phyloP scores from a whole-genome alignment of 768 basidiomycete genomes.

The Amanita phalloides region DNA sequence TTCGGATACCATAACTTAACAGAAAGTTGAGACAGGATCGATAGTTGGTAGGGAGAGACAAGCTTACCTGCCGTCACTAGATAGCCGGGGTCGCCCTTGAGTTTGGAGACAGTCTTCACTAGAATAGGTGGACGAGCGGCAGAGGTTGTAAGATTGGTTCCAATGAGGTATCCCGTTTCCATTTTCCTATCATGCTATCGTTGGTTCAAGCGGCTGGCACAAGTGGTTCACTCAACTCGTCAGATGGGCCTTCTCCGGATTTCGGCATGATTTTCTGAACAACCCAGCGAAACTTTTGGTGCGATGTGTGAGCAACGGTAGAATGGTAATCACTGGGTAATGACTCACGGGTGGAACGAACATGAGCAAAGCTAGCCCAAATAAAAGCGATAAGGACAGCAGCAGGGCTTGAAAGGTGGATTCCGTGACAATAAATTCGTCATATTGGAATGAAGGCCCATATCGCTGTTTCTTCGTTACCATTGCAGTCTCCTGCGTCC shows the following conservation, averaged over 20 bases:
- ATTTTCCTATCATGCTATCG: conserved; percentile 29
- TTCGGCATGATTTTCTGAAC: conserved; percentile 37
- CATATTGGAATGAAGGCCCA: conserved; percentile 66
- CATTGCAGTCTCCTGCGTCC: background rate
- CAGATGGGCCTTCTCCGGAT: conserved; percentile 53
- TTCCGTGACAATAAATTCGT: conserved; percentile 47
- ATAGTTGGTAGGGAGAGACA: background rate
- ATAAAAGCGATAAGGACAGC: conserved; percentile 18
- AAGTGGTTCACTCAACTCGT: conserved; percentile 30
- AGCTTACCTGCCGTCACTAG: conserved; percentile 40
- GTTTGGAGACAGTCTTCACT: conserved; percentile 52
- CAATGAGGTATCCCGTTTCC: conserved; percentile 47
- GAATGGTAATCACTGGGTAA: background rate
- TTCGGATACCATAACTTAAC: conserved; percentile 65
- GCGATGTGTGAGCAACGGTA: background rate
- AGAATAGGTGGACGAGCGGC: conserved; percentile 32
- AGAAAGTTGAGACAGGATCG: conserved; percentile 7
- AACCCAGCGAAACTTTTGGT: conserved; percentile 42
- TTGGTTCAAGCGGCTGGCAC: background rate
- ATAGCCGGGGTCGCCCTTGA: conserved; percentile 74
- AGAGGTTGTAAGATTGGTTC: conserved; percentile 64
- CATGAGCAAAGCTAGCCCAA: conserved; percentile 19
- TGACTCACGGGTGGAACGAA: conserved; percentile 27
- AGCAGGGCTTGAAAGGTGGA: conserved; percentile 26
- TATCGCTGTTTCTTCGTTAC: conserved; percentile 29